These are phyloP conservation scores for Aspergillus novofumigatus DNA, from an alignment of 2,329 filamentous ascomycete species.

Conservation along the genomic window DNA sequence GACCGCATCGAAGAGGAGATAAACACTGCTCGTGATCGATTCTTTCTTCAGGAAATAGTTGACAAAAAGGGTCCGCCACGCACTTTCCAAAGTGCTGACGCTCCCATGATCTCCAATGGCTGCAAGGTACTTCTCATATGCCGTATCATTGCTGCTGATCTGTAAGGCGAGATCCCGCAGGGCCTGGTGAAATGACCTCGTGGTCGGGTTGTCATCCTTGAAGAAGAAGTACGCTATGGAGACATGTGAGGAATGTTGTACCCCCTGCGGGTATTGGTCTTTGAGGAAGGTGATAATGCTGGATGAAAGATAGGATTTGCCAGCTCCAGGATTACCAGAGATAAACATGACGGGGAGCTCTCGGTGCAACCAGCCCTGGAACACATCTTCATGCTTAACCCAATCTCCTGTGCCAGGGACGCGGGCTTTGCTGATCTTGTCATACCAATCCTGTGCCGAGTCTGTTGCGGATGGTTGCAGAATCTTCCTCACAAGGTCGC, in stretches of 20 bases:
- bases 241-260: conserved; percentile 10
- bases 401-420: conserved; percentile 46
- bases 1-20: conserved; percentile 47
- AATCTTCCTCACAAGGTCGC: conserved; percentile 16
- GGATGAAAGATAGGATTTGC: conserved; percentile 46
- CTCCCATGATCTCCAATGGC: conserved; percentile 36
- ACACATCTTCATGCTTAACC: conserved; percentile 39
- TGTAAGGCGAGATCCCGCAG: conserved; percentile 47
- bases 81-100: conserved; percentile 44
- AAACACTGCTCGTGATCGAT: conserved; percentile 31
- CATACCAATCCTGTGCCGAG: conserved; percentile 40
- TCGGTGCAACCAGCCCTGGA: conserved; percentile 39
- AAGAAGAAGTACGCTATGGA: conserved; percentile 49
- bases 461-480: conserved; percentile 41
- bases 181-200: conserved; percentile 44
- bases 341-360: conserved; percentile 44
- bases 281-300: conserved; percentile 40
- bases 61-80: conserved; percentile 41
- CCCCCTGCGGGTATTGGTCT: conserved; percentile 26
- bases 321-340: conserved; percentile 43
- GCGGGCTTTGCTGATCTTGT: conserved; percentile 38
- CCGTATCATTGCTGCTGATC: conserved; percentile 44
- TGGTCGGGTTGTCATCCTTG: conserved; percentile 46
- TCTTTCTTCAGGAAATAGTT: conserved; percentile 36
- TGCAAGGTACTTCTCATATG: conserved; percentile 43